A percentile compares a stretch with the other conserved stretches of the same genome.
phyloP scores from a whole-genome alignment of 164 flowering plant genomes.

The Sedum album region DNA sequence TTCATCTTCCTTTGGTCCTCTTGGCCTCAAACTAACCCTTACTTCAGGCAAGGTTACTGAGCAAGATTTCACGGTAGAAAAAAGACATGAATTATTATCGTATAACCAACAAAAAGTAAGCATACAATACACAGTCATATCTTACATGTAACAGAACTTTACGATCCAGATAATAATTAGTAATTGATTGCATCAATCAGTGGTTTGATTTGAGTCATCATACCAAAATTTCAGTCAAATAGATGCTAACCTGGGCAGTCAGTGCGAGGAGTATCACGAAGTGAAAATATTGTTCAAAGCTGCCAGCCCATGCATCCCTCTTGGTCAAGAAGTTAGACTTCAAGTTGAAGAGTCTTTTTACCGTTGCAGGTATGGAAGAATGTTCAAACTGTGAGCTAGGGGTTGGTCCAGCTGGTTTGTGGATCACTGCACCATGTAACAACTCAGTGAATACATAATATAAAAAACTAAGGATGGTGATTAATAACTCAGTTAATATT shows the following conservation, averaged over 20 bases:
- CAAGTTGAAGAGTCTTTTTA: slow-evolving; percentile 86
- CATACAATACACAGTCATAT: too few relatives aligned
- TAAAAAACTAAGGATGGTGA: slow-evolving; percentile 6
- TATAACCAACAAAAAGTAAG: neutral
- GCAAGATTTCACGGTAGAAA: neutral
- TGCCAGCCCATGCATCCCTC: slow-evolving; percentile 98
- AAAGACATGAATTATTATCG: neutral
- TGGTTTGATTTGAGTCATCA: neutral
- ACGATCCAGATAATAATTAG: neutral
- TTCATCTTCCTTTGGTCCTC: slow-evolving; percentile 63
- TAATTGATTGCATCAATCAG: neutral
- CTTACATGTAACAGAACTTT: neutral
- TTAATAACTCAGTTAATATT: slow-evolving; percentile 3
- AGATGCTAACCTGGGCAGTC: slow-evolving; percentile 13
- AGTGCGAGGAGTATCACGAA: slow-evolving; percentile 7
- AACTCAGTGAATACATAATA: slow-evolving; percentile 6
- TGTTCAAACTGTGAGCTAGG: slow-evolving; percentile 77
- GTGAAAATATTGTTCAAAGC: slow-evolving; percentile 23
- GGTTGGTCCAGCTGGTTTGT: slow-evolving; percentile 76
- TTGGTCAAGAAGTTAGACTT: slow-evolving; percentile 84
- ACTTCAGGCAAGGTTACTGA: slow-evolving; percentile 73
- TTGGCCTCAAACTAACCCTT: slow-evolving; percentile 39
- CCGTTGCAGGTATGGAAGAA: slow-evolving; percentile 92
- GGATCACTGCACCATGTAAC: slow-evolving; percentile 61
- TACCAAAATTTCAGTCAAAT: neutral